These are phyloP conservation scores for Telfairia occidentalis DNA, from an alignment of 331 rosid species.

Conservation along the genomic window DNA sequence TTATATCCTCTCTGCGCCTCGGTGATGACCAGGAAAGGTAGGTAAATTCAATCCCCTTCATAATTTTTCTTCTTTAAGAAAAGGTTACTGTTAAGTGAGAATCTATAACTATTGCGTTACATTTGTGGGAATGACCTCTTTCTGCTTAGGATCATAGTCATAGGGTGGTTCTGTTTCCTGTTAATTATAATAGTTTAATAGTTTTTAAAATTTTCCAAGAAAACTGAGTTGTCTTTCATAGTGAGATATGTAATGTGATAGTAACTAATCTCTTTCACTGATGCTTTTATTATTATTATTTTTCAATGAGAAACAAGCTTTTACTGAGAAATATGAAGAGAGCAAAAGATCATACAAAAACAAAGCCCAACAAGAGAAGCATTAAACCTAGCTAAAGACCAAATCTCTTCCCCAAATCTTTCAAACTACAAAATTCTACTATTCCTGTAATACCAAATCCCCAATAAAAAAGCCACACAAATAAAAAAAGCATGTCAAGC, in stretches of 20 bases:
- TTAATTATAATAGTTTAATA: background rate
- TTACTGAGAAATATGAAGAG: no score
- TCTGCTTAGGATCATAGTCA: background rate
- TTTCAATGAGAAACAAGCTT: no score
- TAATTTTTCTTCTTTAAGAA: background rate
- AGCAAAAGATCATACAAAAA: no score
- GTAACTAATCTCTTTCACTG: background rate
- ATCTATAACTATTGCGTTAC: background rate
- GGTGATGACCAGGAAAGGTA: conserved; percentile 98
- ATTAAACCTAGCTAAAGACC: no score
- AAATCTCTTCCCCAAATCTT: no score
- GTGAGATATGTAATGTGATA: background rate
- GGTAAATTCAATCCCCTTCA: conserved; percentile 14
- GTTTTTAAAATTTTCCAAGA: background rate
- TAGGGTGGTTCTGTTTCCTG: background rate
- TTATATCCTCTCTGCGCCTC: conserved; percentile 82
- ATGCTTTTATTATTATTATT: background rate
- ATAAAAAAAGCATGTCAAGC: no score
- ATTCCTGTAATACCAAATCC: no score
- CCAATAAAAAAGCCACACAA: no score
- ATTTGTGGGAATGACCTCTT: background rate
- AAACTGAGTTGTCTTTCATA: background rate
- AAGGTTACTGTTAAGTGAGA: background rate
- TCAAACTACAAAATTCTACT: no score
- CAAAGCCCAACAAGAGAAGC: no score